Percentiles rank a stretch among this genome's conserved stretches.
phyloP scores from a whole-genome alignment of 176 grass and related monocot species.

The Musa schizocarpa region DNA sequence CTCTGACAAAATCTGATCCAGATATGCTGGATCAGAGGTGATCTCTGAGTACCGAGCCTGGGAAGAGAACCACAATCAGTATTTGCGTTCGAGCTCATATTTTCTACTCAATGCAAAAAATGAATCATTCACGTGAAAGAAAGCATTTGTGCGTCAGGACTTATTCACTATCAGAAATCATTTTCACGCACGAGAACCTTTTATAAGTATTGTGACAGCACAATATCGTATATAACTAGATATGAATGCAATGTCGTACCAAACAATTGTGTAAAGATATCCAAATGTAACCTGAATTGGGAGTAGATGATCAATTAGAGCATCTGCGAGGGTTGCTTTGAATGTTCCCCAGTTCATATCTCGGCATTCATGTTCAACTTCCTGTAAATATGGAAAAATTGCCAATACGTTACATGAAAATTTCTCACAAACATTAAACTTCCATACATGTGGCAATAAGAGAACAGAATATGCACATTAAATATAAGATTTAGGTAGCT shows the following conservation, averaged over 20 bases:
- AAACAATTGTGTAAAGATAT: background rate
- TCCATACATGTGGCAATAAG: background rate
- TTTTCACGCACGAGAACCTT: background rate
- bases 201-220: background rate
- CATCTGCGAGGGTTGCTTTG: constrained; percentile 66
- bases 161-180: background rate
- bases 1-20: constrained; percentile 65
- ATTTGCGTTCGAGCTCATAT: background rate
- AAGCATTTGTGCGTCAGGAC: background rate
- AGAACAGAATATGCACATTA: background rate
- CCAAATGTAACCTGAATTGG: constrained; percentile 64
- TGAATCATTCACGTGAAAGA: background rate
- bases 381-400: constrained; percentile 35
- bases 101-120: background rate
- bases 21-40: constrained; percentile 65
- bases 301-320: constrained; percentile 72
- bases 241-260: background rate
- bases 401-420: background rate
- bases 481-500: background rate
- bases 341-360: constrained; percentile 97
- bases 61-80: constrained; percentile 13
- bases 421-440: background rate
- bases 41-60: constrained; percentile 75
- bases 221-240: background rate
- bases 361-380: constrained; percentile 70